These are phyloP conservation scores for Colletotrichum tanaceti DNA, from an alignment of 2,329 filamentous ascomycete species.

Conservation along the genomic window DNA sequence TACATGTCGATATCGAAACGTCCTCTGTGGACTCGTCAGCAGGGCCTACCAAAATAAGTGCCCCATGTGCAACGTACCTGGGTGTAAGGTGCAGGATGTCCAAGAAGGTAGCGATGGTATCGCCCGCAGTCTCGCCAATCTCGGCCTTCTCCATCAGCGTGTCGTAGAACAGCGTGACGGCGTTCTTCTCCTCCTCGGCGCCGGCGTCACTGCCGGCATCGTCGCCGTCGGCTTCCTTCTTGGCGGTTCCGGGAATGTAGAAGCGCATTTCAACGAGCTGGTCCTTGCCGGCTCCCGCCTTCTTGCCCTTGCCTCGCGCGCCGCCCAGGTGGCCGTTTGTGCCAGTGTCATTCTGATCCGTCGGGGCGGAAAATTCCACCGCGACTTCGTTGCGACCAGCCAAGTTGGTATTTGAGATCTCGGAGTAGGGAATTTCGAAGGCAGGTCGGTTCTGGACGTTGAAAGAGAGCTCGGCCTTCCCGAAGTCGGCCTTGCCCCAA, in stretches of 20 bases:
- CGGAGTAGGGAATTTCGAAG: constrained; percentile 96
- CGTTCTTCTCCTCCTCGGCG: constrained; percentile 88
- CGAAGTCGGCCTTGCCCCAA: constrained; percentile 98
- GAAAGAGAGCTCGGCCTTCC: constrained; percentile 93
- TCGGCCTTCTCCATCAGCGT: constrained; percentile 98
- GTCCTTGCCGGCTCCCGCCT: constrained; percentile 87
- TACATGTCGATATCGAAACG: constrained; percentile 99
- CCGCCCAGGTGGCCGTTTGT: constrained; percentile 80
- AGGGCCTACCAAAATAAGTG: background rate
- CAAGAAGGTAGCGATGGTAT: constrained; percentile 96
- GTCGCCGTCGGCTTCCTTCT: constrained; percentile 78
- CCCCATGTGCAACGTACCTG: constrained; percentile 64
- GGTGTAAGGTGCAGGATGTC: constrained; percentile 97
- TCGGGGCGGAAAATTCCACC: constrained; percentile 87
- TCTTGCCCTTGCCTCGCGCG: constrained; percentile 82
- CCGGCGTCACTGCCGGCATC: constrained; percentile 74
- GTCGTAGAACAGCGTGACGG: constrained; percentile 97
- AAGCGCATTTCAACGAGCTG: constrained; percentile 99
- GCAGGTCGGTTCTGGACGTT: constrained; percentile 96
- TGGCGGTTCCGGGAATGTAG: constrained; percentile 93
- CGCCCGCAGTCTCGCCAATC: constrained; percentile 98
- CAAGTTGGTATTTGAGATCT: constrained; percentile 97
- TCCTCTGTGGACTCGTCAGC: constrained; percentile 71
- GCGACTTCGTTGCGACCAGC: constrained; percentile 98
- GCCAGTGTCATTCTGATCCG: constrained; percentile 76